Conservation (phyloP, 257 asterid genomes). For the Solanum phureja region DNA sequence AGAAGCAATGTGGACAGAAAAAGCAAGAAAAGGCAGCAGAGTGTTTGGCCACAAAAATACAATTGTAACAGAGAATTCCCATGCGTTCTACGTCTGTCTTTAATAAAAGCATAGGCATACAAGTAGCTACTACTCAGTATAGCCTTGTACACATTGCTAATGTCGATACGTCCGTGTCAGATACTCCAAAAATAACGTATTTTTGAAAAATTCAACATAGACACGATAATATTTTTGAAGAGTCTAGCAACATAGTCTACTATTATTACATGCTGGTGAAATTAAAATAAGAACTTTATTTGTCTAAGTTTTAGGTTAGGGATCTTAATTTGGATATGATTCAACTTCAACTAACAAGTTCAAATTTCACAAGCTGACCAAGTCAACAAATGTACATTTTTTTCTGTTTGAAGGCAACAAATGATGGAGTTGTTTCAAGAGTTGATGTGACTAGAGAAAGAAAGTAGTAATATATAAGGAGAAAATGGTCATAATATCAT, state of each 20-base stretch:
- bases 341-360: background rate
- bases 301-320: background rate
- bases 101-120: background rate
- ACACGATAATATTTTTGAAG: background rate
- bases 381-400: background rate
- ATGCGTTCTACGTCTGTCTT: background rate
- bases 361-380: background rate
- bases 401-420: background rate
- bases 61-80: background rate
- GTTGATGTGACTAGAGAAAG: background rate
- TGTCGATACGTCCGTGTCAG: background rate
- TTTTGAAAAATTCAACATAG: background rate
- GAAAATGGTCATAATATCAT: background rate
- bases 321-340: background rate
- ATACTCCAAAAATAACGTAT: background rate
- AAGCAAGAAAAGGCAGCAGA: background rate
- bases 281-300: background rate
- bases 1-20: background rate
- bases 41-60: background rate
- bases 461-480: background rate
- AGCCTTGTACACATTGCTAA: background rate
- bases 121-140: background rate
- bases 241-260: background rate
- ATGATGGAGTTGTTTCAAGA: background rate
- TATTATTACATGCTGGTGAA: background rate